Base-by-base conservation (phyloP, 345 rosid species). In the Linum lewisii region DNA sequence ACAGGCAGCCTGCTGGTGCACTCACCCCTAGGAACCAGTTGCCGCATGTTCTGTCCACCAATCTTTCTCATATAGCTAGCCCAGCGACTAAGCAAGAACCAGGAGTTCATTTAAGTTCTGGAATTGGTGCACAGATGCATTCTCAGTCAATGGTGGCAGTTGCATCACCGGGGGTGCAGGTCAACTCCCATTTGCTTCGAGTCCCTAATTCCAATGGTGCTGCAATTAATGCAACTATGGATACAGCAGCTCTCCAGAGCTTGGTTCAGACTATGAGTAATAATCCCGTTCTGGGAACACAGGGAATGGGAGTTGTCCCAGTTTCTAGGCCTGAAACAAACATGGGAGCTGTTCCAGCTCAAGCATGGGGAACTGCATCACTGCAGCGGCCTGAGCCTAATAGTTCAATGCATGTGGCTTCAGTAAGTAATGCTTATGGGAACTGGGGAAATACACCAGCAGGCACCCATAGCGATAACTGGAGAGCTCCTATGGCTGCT, bases 401-500 rank as follows among this genome's bases (percentile, higher is more conserved):
- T 60, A 71, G 69, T 54, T 60, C 65, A 18, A 63, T 59, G 29
- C 58, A 63, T 0, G 23, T 54, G 56, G 66, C 80, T 13, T 26
- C 73, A 29, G 79, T 72, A 51, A 56, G 79, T 45, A 57, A 58
- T 54, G 69, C 72, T 34, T 77, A 75, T 66, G 67, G 78, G 62
- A 70, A 63, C 65, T 68, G 82, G 82, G 73, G 58, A 59, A 74
- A 73, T 21, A 57, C 78, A 45, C 72, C 73, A 57, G 54, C 84
- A 26, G 64, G 81, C 38, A 56, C 73, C 63, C 87, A 77, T 51
- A 70, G 60, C 62, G 59, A n/a, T n/a, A n/a, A n/a, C 72, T 58
- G 92, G 90, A 82, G 86, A 73, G 81, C 79, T 54, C 71, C 75
- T 13, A 66, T 72, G 57, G 61, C 78, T 20, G 73, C 56, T 44